These are phyloP conservation scores for Pleurotus giganteus DNA, from an alignment of 768 basidiomycete genomes.

Conservation along the genomic window DNA sequence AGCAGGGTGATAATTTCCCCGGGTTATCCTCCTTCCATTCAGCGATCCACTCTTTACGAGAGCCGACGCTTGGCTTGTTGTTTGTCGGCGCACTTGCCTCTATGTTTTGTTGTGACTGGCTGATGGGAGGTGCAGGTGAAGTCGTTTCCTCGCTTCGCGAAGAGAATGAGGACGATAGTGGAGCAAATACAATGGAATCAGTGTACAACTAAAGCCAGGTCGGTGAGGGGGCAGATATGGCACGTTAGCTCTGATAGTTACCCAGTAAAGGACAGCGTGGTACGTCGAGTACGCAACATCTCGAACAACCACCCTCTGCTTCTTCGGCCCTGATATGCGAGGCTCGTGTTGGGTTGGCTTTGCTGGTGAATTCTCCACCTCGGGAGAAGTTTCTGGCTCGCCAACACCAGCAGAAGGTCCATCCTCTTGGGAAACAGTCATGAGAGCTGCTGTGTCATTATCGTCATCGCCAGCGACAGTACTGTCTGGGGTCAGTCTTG, in stretches of 20 bases:
- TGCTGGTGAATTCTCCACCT: neutral
- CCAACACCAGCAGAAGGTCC: neutral
- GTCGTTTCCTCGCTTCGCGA: slow-evolving; percentile 26
- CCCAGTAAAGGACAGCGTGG: slow-evolving; percentile 67
- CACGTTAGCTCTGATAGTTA: slow-evolving; percentile 29
- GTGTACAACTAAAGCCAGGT: slow-evolving; percentile 72
- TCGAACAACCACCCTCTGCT: slow-evolving; percentile 41
- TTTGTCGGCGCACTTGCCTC: neutral
- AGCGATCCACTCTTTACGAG: slow-evolving; percentile 66
- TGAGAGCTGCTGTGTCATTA: neutral
- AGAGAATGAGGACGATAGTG: slow-evolving; percentile 70
- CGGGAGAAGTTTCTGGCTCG: neutral
- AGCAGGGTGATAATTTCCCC: slow-evolving; percentile 65
- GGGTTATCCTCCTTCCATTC: slow-evolving; percentile 64
- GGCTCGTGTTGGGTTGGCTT: neutral
- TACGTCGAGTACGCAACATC: slow-evolving; percentile 49
- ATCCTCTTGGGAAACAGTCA: neutral
- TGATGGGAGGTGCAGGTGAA: neutral
- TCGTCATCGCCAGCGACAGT: slow-evolving; percentile 20
- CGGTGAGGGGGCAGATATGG: slow-evolving; percentile 3
- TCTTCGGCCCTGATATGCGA: slow-evolving; percentile 10
- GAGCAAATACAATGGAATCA: slow-evolving; percentile 80
- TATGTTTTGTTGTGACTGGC: neutral
- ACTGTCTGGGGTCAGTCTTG: no score
- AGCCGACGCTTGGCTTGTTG: neutral